Conservation (phyloP, 352 stramenopile species). For the Globisporangium polare region DNA sequence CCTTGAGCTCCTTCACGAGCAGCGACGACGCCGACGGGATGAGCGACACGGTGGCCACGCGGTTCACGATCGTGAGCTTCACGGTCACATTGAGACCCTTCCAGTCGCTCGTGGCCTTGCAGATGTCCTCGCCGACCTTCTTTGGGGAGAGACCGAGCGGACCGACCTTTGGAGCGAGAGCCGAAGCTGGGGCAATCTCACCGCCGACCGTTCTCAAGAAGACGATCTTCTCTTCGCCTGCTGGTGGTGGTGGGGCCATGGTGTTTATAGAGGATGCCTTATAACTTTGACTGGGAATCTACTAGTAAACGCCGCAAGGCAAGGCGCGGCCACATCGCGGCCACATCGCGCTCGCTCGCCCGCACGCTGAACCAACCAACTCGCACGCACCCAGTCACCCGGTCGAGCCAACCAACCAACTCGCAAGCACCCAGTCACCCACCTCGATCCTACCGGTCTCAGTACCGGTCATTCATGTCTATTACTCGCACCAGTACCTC, state of each 20-base stretch:
- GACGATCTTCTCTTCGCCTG: conserved; percentile 90
- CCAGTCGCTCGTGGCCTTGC: conserved; percentile 99
- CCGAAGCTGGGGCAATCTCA: conserved; percentile 97
- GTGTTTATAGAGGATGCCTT: conserved; percentile 89
- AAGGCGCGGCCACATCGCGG: too few species aligned
- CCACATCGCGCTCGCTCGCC: too few species aligned
- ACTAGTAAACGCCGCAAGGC: conserved; percentile 14
- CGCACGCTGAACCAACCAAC: too few species aligned
- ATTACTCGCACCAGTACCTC: conserved; percentile 3
- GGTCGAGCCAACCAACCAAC: too few species aligned
- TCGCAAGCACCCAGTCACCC: too few species aligned
- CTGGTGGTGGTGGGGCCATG: conserved; percentile 86
- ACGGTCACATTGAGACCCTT: conserved; percentile 99
- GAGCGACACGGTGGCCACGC: conserved; percentile 95
- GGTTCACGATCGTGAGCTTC: conserved; percentile 99
- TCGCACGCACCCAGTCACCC: too few species aligned
- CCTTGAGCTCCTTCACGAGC: conserved; percentile 99
- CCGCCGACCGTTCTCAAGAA: conserved; percentile 99
- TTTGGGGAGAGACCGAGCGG: conserved; percentile 99
- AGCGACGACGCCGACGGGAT: conserved; percentile 98
- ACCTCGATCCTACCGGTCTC: too few species aligned
- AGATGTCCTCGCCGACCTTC: conserved; percentile 99
- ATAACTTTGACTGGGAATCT: conserved; percentile 22
- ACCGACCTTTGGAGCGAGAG: conserved; percentile 99
- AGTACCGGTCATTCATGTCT: too few species aligned